Evolutionary conservation across 1,284 basidiomycete genomes (phyloP), one percentile per base, ranked within the genome.

Genomic region (Naganishia albida): DNA sequence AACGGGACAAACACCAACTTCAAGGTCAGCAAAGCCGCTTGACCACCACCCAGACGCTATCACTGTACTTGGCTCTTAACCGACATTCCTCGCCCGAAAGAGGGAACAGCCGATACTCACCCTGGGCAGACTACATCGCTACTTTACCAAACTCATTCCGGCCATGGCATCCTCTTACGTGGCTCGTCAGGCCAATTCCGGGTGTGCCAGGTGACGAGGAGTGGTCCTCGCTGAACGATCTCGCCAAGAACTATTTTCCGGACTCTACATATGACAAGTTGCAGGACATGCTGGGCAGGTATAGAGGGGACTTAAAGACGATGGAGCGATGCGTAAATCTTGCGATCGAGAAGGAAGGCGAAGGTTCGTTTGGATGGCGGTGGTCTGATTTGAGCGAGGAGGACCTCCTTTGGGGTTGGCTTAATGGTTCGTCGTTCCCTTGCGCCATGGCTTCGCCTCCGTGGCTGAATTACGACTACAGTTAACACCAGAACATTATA

Each of bases 401-500:
- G 59, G 83, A 86, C 67, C 88, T 85, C 69, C 76, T 90, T 8
- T 93, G 91, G 91, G 89, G 85, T 10, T 94, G 92, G 92, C 82
- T 94, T 23, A 92, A 87, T 74, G 89, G 91, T 86, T 65, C 55
- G 81, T 74, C 18, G 23, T 40, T 34, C 25, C 7, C 23, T 26
- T 7, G 28, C 18, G 23, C 28, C 44, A n/a, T 30, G 60, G 20
- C 42, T 56, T 44, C 20, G 43, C n/a, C 52, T 7, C 68, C 57
- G 56, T 53, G 48, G 38, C 62, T 63, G 44, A 16, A 42, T 38
- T 18, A 40, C 38, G 49, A 52, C 38, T 53, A 6, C 72, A 93
- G 91, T 93, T 67, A 94, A 94, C 75, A 93, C 91, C 7, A 85
- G 91, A 64, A 91, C 88, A 72, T 84, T 93, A 25, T 90, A 89